Evolutionary conservation across 2,329 filamentous ascomycete species (phyloP).

Genomic region (Epichloe baconii): DNA sequence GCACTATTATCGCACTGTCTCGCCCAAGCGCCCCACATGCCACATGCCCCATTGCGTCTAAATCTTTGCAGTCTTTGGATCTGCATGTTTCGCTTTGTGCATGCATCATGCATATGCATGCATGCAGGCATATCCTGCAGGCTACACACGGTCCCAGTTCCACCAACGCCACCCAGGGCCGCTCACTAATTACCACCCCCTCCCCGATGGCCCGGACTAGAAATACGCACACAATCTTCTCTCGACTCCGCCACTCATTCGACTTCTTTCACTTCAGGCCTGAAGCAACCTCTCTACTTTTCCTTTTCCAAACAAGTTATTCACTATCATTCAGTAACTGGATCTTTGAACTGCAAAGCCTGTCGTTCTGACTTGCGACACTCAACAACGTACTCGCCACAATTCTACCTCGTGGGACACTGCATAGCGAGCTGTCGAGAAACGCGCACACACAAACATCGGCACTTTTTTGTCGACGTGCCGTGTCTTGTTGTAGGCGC

Average conservation of each 20-base stretch:
- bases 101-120: not conserved
- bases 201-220: constrained; percentile 7
- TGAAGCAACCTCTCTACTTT: not conserved
- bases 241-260: not conserved
- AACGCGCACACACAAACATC: constrained; percentile 11
- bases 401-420: not conserved
- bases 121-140: not conserved
- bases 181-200: not conserved
- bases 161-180: not conserved
- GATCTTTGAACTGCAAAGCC: not conserved
- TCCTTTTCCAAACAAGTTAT: not conserved
- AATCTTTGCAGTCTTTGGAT: not conserved
- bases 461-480: constrained; percentile 14
- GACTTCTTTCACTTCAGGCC: not conserved
- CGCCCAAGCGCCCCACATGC: constrained; percentile 4
- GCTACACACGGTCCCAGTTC: not conserved
- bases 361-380: not conserved
- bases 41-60: constrained; percentile 3
- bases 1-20: constrained; percentile 3
- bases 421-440: not conserved
- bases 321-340: not conserved
- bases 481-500: constrained; percentile 32
- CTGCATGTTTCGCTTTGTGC: not conserved
- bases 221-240: constrained; percentile 7
- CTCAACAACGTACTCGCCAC: not conserved